Evolutionary conservation across 768 basidiomycete genomes (phyloP), one percentile per base, ranked within the genome.

Genomic region (Ramaria sp.): DNA sequence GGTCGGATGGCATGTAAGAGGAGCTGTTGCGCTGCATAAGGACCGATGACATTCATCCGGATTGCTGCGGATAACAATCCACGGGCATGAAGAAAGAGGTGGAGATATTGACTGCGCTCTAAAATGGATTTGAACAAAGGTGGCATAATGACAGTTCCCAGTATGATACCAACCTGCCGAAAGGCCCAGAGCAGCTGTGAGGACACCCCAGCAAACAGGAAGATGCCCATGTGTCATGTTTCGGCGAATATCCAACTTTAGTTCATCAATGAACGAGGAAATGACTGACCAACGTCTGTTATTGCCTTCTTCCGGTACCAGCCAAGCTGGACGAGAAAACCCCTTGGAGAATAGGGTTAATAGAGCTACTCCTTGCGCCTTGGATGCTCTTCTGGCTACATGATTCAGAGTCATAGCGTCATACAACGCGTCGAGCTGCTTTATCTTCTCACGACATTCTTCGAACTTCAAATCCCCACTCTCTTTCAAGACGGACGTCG

Each of bases 21-120:
- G 16, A 95, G 69, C 59, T 93, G 90, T 61, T 98, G 93, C 0
- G 96, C 79, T 18, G 80, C 80, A 66, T 99, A 99, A 0, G 96
- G 96, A 0, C 96, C 96, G 59, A 96, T 75, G 24, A 79, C 78
- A 67, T 98, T 98, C 62, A 98, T 73, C 6, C 96, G 81, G 16
- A 99, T 88, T 1, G 92, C 84, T 4, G 94, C 91, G 7, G 94
- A 97, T 42, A 98, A 74, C 50, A 98, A 70, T 52, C 90, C 80
- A 13, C 96, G 79, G 3, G 89, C 88, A 61, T 97, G 91, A 5
- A 99, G 79, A 71, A 96, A 98, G 30, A 98, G 80, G 62, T 93
- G 86, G 13, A 99, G 80, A 63, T 88, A 87, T 60, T 85, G 83
- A 8, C 88, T 74, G 27, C 89, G 81, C 59, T 85, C 93, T 97